These are phyloP conservation scores for Priceomyces fermenticarens DNA, from an alignment of 805 yeast species.

Conservation along the genomic window DNA sequence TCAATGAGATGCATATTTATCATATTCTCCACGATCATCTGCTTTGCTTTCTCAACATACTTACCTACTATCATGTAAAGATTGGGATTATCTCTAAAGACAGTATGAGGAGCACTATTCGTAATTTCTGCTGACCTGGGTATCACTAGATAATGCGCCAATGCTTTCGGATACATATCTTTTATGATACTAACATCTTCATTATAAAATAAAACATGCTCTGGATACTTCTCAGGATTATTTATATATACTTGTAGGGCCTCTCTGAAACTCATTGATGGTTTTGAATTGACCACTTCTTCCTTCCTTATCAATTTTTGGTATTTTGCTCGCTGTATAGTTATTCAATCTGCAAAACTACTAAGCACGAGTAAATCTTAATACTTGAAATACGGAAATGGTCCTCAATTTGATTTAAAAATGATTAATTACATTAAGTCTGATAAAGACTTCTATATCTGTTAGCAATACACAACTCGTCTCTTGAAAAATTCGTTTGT, in stretches of 20 bases:
- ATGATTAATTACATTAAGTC: no score
- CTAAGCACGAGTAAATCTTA: no score
- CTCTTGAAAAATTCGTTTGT: no score
- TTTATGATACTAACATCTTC: constrained; percentile 51
- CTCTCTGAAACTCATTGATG: constrained; percentile 44
- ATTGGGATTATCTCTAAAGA: constrained; percentile 31
- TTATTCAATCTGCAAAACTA: no score
- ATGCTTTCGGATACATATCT: constrained; percentile 65
- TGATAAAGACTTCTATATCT: no score
- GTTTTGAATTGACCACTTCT: neutral
- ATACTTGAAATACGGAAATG: no score
- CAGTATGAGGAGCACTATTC: constrained; percentile 49
- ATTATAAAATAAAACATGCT: constrained; percentile 46
- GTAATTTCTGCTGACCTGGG: constrained; percentile 49
- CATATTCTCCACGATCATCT: constrained; percentile 27
- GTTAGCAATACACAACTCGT: no score
- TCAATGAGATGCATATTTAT: constrained; percentile 15
- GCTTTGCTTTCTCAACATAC: constrained; percentile 38
- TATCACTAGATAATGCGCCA: constrained; percentile 56
- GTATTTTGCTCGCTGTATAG: no score
- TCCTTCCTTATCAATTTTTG: no score
- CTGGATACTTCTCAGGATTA: constrained; percentile 38
- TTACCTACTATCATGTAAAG: constrained; percentile 23
- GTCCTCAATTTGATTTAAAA: no score
- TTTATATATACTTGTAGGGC: constrained; percentile 49